Conservation (phyloP, 371 early-diverging fungal genomes). For the Mucor lusitanicus region DNA sequence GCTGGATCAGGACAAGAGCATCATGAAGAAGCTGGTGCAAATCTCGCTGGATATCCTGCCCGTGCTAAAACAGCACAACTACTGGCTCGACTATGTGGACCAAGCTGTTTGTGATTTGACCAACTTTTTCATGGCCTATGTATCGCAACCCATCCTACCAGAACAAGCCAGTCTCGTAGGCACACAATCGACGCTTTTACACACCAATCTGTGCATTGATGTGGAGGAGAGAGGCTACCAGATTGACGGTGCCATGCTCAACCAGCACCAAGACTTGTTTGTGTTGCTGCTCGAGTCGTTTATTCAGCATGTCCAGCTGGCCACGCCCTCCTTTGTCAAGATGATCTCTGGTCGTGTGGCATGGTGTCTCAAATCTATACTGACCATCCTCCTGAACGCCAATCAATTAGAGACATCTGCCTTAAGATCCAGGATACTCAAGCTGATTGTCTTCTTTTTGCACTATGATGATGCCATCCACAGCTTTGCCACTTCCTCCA, state of each 20-base stretch:
- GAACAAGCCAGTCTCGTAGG: slow-evolving; percentile 25
- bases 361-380: slow-evolving; percentile 21
- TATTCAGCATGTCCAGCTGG: slow-evolving; percentile 30
- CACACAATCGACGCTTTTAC: not conserved
- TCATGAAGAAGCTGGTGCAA: not conserved
- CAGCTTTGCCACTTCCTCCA: slow-evolving; percentile 21
- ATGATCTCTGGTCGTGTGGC: slow-evolving; percentile 16
- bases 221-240: slow-evolving; percentile 20
- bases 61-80: not conserved
- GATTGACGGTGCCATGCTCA: not conserved
- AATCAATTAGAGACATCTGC: not conserved
- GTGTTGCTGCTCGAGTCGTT: slow-evolving; percentile 23
- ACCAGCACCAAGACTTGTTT: slow-evolving; percentile 17
- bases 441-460: slow-evolving; percentile 25
- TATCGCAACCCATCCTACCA: slow-evolving; percentile 19
- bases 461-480: slow-evolving; percentile 32
- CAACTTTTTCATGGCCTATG: slow-evolving; percentile 26
- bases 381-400: slow-evolving; percentile 9
- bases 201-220: slow-evolving; percentile 22
- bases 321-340: not conserved
- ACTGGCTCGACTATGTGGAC: slow-evolving; percentile 9
- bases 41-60: not conserved
- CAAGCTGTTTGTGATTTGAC: slow-evolving; percentile 17
- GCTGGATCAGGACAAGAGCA: not conserved
- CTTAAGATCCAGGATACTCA: slow-evolving; percentile 16